Evolutionary conservation across 192 early-diverging fungal species (phyloP).

Genomic region (Geranomyces michiganensis): DNA sequence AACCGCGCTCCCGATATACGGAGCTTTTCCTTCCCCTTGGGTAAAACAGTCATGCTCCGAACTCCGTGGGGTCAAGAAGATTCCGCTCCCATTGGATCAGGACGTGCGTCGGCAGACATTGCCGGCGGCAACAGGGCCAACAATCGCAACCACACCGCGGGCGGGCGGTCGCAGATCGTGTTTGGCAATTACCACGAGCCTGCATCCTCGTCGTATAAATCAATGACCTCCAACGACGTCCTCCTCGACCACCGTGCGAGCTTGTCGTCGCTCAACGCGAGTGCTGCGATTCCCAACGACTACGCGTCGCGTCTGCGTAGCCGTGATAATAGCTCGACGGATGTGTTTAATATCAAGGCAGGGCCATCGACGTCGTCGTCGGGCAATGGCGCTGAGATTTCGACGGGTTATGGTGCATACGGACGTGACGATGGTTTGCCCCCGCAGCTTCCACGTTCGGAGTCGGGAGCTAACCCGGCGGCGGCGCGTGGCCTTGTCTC

Average conservation of each 20-base stretch:
- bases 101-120: not conserved
- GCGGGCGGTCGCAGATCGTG: conserved; percentile 21
- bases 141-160: not conserved
- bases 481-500: not conserved
- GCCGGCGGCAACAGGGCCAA: not conserved
- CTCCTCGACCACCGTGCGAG: not conserved
- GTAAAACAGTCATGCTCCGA: too few species aligned
- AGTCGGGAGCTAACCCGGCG: not conserved
- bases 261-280: too few species aligned
- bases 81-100: not conserved
- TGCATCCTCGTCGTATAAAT: conserved; percentile 1
- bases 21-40: too few species aligned
- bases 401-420: too few species aligned
- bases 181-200: conserved; percentile 22
- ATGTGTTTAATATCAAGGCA: too few species aligned
- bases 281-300: too few species aligned
- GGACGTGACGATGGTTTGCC: conserved; percentile 7
- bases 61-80: conserved; percentile 2
- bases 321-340: not conserved
- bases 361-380: too few species aligned
- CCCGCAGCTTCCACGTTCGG: not conserved
- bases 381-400: too few species aligned
- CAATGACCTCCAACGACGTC: conserved; percentile 3
- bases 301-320: too few species aligned
- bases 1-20: too few species aligned